phyloP scores from a whole-genome alignment of 768 basidiomycete species.

The Coprinopsis sp. region DNA sequence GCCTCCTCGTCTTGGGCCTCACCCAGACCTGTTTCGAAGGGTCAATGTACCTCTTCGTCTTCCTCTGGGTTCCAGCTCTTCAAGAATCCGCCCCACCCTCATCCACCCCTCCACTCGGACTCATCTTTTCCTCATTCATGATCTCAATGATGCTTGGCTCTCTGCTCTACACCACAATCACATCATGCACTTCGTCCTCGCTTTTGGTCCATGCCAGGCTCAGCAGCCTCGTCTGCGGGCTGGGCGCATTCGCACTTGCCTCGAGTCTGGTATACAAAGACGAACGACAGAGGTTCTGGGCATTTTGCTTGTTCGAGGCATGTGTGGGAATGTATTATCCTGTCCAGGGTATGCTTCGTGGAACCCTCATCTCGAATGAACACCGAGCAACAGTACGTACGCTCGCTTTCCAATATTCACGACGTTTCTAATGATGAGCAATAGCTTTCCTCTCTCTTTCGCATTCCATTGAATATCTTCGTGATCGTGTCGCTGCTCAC shows the following conservation, averaged over 20 bases:
- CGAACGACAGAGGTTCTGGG: slow-evolving; percentile 58
- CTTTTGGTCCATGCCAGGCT: slow-evolving; percentile 63
- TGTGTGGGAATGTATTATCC: slow-evolving; percentile 81
- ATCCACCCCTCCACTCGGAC: slow-evolving; percentile 58
- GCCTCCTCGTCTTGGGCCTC: slow-evolving; percentile 60
- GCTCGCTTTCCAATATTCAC: background rate
- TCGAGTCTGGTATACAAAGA: slow-evolving; percentile 38
- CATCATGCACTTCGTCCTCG: slow-evolving; percentile 27
- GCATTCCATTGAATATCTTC: slow-evolving; percentile 71
- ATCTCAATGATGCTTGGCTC: slow-evolving; percentile 80
- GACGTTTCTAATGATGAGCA: background rate
- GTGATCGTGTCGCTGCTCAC: slow-evolving; percentile 66
- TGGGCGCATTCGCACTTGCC: slow-evolving; percentile 53
- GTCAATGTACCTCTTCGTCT: slow-evolving; percentile 83
- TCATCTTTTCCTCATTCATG: slow-evolving; percentile 81
- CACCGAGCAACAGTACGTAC: slow-evolving; percentile 64
- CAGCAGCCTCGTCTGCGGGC: slow-evolving; percentile 57
- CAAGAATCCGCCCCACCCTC: slow-evolving; percentile 51
- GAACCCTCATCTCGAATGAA: slow-evolving; percentile 62
- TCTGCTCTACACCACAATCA: slow-evolving; percentile 56
- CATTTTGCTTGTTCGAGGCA: slow-evolving; percentile 71
- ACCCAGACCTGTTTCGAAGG: slow-evolving; percentile 82
- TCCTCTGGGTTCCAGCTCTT: slow-evolving; percentile 74
- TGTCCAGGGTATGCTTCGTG: slow-evolving; percentile 69
- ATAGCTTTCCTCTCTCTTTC: slow-evolving; percentile 65